phyloP scores from a whole-genome alignment of 164 flowering plant species.

The Magnolia sinica region DNA sequence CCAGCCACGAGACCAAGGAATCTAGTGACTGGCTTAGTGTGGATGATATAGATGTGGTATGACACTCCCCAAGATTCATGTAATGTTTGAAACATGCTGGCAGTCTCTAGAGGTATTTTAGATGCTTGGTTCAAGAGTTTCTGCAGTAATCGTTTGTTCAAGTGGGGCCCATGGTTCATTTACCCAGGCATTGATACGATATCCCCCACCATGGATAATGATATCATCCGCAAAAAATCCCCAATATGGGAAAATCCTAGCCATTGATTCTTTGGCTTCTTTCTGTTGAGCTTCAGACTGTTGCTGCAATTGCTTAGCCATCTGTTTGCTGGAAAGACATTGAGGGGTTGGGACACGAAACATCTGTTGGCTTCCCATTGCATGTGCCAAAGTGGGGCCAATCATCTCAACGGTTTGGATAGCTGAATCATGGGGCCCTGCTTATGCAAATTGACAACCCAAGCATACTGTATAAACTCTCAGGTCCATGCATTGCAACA shows the following conservation, averaged over 20 bases:
- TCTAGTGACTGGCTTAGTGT: constrained; percentile 75
- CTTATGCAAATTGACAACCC: not conserved
- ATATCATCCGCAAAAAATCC: no score
- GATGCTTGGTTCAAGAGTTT: not conserved
- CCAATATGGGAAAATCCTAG: not conserved
- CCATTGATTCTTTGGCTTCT: not conserved
- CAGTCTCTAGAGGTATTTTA: not conserved
- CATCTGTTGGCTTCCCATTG: not conserved
- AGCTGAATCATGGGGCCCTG: not conserved
- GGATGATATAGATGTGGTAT: constrained; percentile 55
- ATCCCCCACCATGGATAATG: not conserved
- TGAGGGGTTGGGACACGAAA: not conserved
- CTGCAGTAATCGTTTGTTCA: not conserved
- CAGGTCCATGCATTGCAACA: not conserved
- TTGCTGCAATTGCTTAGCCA: not conserved
- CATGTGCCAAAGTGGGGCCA: not conserved
- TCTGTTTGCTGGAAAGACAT: not conserved
- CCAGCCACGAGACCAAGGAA: constrained; percentile 39
- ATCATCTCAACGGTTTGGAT: not conserved
- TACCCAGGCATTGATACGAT: not conserved
- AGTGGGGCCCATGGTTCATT: not conserved
- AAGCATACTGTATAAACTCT: not conserved
- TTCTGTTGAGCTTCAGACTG: not conserved
- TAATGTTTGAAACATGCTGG: not conserved
- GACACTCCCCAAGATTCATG: constrained; percentile 4